Evolutionary conservation across 2,329 filamentous ascomycete genomes (phyloP).

Genomic region (Penicillium verrucosum): DNA sequence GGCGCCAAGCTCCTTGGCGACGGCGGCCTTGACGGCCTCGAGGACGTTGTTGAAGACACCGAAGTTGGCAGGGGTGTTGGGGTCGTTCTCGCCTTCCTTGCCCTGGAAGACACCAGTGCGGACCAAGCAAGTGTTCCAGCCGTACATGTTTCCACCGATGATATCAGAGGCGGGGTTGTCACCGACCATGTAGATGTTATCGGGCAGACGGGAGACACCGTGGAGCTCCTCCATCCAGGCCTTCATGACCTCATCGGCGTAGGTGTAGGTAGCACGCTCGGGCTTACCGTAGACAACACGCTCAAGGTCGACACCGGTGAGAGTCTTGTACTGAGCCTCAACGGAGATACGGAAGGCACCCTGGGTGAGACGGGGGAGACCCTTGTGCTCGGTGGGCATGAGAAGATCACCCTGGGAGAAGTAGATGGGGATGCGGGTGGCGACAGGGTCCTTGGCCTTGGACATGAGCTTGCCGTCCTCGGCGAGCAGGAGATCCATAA

Average conservation of each 20-base stretch:
- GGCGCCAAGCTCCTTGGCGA: constrained; percentile 67
- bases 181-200: constrained; percentile 73
- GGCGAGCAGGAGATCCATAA: constrained; percentile 67
- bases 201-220: constrained; percentile 64
- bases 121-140: constrained; percentile 77
- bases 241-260: constrained; percentile 69
- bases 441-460: constrained; percentile 62
- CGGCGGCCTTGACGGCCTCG: constrained; percentile 65
- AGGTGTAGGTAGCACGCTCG: constrained; percentile 72
- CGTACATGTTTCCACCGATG: constrained; percentile 74
- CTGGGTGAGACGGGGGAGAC: constrained; percentile 65
- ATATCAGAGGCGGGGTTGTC: constrained; percentile 74
- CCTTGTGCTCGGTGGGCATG: constrained; percentile 64
- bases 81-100: constrained; percentile 61
- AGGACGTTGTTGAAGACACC: constrained; percentile 72
- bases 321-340: constrained; percentile 62
- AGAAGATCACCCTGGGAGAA: constrained; percentile 65
- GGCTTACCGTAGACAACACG: constrained; percentile 75
- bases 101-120: constrained; percentile 77
- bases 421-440: constrained; percentile 69
- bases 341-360: constrained; percentile 72
- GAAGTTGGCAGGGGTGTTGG: constrained; percentile 73
- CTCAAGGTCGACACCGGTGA: constrained; percentile 68
- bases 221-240: constrained; percentile 75
- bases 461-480: constrained; percentile 66